phyloP scores from a whole-genome alignment of 495 filamentous ascomycete species.

The Chaetomium cochliodes region DNA sequence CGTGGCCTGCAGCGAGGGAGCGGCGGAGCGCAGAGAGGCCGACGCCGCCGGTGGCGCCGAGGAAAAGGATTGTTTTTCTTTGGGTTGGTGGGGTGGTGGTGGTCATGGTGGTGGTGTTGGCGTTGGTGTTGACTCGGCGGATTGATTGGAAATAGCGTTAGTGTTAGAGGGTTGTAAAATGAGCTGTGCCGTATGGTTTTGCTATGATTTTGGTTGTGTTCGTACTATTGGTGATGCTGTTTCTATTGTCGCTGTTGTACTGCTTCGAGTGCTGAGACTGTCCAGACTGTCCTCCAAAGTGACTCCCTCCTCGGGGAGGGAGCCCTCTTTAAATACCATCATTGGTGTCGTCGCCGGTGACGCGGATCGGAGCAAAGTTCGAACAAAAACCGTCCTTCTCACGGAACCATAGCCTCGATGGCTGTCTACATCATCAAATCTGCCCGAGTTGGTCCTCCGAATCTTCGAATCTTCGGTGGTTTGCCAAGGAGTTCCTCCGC shows the following conservation, averaged over 20 bases:
- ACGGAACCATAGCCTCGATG: background rate
- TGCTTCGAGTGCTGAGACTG: too few relatives aligned
- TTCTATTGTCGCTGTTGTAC: too few relatives aligned
- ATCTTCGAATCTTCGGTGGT: background rate
- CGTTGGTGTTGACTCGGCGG: background rate
- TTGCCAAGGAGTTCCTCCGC: constrained; percentile 18
- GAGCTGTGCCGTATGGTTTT: background rate
- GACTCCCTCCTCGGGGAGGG: background rate
- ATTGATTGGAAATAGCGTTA: background rate
- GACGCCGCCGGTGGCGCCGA: constrained; percentile 57
- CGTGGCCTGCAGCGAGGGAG: constrained; percentile 52
- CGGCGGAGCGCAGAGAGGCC: constrained; percentile 48
- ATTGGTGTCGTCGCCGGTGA: background rate
- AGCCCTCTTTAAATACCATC: constrained; percentile 13
- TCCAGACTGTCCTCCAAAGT: background rate
- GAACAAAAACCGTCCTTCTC: background rate
- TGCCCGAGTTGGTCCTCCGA: background rate
- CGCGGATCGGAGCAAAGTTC: constrained; percentile 12
- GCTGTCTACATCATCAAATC: background rate
- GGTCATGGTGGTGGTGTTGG: constrained; percentile 5
- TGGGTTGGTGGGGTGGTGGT: constrained; percentile 5
- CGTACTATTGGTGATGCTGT: too few relatives aligned
- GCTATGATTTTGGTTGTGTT: background rate
- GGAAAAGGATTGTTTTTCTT: constrained; percentile 50
- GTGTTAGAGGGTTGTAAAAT: background rate